phyloP scores from a whole-genome alignment of 495 filamentous ascomycete genomes.

The Annulohypoxylon nitens region DNA sequence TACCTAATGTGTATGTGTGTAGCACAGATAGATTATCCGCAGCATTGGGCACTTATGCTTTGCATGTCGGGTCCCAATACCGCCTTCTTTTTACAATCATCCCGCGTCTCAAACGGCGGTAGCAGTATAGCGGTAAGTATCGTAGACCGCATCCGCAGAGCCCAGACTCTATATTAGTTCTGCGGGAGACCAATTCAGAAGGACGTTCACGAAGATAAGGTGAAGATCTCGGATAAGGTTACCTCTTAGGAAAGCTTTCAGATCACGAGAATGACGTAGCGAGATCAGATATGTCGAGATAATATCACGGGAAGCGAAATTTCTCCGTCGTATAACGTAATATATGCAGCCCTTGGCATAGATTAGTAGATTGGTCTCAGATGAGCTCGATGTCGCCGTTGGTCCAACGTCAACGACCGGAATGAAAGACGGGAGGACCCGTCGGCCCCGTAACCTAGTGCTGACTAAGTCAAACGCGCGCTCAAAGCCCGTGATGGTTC shows the following conservation, averaged over 20 bases:
- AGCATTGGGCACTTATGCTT: conserved; percentile 19
- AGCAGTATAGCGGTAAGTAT: conserved; percentile 11
- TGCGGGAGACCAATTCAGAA: not conserved
- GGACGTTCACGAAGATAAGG: conserved; percentile 2
- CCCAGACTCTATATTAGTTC: not conserved
- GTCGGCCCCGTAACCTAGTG: conserved; percentile 32
- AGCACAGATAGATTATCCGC: conserved; percentile 10
- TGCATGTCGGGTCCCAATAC: conserved; percentile 19
- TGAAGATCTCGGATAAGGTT: conserved; percentile 20
- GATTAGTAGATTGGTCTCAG: conserved; percentile 21
- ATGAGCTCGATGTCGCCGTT: conserved; percentile 24
- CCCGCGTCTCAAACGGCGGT: conserved; percentile 5
- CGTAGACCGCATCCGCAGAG: not conserved
- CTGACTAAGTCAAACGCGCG: conserved; percentile 25
- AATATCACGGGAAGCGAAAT: conserved; percentile 17
- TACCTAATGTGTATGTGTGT: conserved; percentile 8
- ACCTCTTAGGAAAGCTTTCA: conserved; percentile 21
- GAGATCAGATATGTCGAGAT: not conserved
- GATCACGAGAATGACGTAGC: conserved; percentile 32
- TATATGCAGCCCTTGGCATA: conserved; percentile 40
- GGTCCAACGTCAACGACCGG: conserved; percentile 27
- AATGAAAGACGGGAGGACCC: conserved; percentile 39
- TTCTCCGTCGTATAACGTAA: conserved; percentile 31
- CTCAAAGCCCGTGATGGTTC: not conserved
- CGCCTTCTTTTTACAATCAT: conserved; percentile 3